Evolutionary conservation across 1,284 basidiomycete species (phyloP), one percentile per base, ranked within the genome.

Genomic region (Taiwanofungus camphoratus): DNA sequence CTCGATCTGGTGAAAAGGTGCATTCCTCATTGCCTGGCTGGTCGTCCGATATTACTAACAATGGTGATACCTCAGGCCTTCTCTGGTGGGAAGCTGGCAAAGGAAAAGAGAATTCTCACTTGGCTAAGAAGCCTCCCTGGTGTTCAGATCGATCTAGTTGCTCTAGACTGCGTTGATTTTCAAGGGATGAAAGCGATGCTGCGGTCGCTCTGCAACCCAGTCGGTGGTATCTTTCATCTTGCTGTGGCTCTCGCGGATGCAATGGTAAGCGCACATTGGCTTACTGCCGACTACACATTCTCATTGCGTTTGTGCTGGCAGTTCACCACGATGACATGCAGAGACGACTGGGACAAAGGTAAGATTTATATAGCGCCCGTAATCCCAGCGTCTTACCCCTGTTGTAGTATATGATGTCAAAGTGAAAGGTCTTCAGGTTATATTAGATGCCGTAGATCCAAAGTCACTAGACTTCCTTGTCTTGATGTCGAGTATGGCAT

Each of bases 141-240:
- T 9, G 49, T 51, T 6, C 26, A 12, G 9, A 35, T 51, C 30
- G 48, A 51, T 24, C 20, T 49, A 23, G 34, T 45, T 18, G 41
- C 46, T n/a, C 19, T 49, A 8, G 49, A 49, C 26, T 48, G 42
- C 41, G 31, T 49, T 15, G 47, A 51, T 31, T 37, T 24, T 19
- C 33, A 39, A 30, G 30, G 36, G 36, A 51, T 44, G 15, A 49
- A 45, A 18, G 16, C n/a, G 18, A 19, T 51, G 7, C 49, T 26
- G 21, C 42, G 9, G 16, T 13, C 22, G 15, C 36, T 5, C n/a
- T 29, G 13, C 35, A 30, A 9, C 12, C 15, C 7, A 20, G n/a
- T 40, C 20, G 52, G 41, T 21, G 52, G 52, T 12, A 34, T 54
- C 22, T 54, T 54, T 43, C 47, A 50, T 39, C 19, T 54, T n/a